These are phyloP conservation scores for Nyssa sinensis DNA, from an alignment of 148 eudicot species.

Conservation along the genomic window DNA sequence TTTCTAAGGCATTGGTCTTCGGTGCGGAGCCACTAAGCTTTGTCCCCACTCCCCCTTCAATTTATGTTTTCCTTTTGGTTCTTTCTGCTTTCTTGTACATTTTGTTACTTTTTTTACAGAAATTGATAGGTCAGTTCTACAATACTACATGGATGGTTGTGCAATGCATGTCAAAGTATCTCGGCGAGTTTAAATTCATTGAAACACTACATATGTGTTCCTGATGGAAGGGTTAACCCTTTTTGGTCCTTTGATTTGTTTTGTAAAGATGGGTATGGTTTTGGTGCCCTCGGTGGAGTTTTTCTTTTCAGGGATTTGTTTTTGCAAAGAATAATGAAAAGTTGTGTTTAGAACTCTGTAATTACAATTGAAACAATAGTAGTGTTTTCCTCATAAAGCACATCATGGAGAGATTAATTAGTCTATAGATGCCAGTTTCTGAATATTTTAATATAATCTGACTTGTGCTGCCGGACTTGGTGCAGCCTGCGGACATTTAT, in stretches of 20 bases:
- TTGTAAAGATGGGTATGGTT: background rate
- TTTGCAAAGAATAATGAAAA: background rate
- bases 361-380: background rate
- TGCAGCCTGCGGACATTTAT: slow-evolving; percentile 96
- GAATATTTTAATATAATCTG: background rate
- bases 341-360: background rate
- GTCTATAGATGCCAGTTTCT: background rate
- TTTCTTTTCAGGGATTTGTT: no score
- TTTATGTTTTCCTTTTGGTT: background rate
- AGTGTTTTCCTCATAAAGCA: background rate
- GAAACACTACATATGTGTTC: background rate
- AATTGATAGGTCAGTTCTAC: no score
- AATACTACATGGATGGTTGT: no score
- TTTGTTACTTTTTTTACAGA: no score
- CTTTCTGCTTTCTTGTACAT: no score
- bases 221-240: no score
- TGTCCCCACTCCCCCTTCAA: background rate
- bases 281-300: background rate
- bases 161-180: no score
- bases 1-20: background rate
- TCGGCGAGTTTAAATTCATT: no score
- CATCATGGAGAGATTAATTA: background rate
- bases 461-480: slow-evolving; percentile 4
- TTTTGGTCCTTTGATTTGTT: no score
- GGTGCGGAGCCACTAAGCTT: background rate